Evolutionary conservation across 1,139 yeast species (phyloP).

Genomic region (Blastobotrys raffinosifermentans): DNA sequence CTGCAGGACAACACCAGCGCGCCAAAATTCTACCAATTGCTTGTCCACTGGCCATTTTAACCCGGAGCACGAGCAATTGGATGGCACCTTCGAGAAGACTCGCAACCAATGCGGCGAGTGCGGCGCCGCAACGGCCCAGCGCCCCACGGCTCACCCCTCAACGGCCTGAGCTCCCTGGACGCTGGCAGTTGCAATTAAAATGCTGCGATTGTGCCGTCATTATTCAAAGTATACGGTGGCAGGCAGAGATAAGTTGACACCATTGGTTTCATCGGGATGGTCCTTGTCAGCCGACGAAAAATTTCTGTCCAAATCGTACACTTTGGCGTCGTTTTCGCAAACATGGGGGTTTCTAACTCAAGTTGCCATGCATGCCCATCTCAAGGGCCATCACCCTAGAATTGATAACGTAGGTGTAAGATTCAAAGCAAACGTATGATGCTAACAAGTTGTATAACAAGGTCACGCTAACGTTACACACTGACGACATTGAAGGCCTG

Average conservation of each 20-base stretch:
- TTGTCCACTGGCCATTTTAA: no score
- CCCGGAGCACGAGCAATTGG: no score
- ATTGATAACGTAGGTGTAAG: slow-evolving; percentile 20
- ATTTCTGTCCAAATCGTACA: slow-evolving; percentile 13
- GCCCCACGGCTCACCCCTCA: no score
- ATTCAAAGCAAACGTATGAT: no score
- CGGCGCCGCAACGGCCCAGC: no score
- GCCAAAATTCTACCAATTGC: no score
- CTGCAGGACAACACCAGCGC: no score
- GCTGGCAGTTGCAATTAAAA: no score
- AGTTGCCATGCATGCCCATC: slow-evolving; percentile 56
- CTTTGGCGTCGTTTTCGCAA: not conserved
- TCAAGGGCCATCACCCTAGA: slow-evolving; percentile 63
- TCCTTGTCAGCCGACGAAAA: slow-evolving; percentile 9
- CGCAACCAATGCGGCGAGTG: no score
- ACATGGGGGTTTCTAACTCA: slow-evolving; percentile 48
- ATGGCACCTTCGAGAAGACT: no score
- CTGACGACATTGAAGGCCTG: slow-evolving; percentile 60
- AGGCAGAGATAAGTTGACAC: slow-evolving; percentile 4
- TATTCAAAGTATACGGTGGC: slow-evolving; percentile 1
- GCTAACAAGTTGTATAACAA: slow-evolving; percentile 61
- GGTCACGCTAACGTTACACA: slow-evolving; percentile 53
- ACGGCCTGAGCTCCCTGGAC: no score
- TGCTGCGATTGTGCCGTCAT: no score
- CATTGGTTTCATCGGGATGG: slow-evolving; percentile 13